phyloP scores from a whole-genome alignment of 352 stramenopile species.

The Albugo laibachii region DNA sequence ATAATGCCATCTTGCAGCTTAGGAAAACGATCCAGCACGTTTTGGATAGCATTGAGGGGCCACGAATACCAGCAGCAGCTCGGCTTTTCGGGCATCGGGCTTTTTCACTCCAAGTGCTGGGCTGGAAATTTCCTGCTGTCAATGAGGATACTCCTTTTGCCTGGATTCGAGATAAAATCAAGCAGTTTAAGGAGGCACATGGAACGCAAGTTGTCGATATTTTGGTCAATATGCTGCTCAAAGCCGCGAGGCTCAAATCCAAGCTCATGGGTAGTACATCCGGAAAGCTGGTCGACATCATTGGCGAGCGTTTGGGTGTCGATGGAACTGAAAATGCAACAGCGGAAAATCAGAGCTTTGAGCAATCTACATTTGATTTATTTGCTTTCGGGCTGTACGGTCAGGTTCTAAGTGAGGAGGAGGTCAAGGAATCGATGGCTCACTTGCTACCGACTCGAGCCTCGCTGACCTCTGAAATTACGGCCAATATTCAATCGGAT shows the following conservation, averaged over 20 bases:
- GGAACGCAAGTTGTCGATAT: conserved; percentile 36
- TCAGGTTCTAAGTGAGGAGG: no score
- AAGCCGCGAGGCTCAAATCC: conserved; percentile 1
- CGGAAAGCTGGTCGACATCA: conserved; percentile 1
- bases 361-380: no score
- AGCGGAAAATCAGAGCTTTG: no score
- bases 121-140: conserved; percentile 28
- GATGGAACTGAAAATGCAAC: no score
- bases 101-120: conserved; percentile 26
- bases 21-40: conserved; percentile 29
- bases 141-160: conserved; percentile 45
- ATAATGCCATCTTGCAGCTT: conserved; percentile 15
- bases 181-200: conserved; percentile 28
- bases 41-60: conserved; percentile 28
- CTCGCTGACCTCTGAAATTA: no score
- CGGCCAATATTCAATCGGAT: no score
- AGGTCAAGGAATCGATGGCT: no score
- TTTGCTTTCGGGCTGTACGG: no score
- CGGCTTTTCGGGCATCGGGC: conserved; percentile 30
- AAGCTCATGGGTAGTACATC: no score
- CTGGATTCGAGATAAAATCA: conserved; percentile 25
- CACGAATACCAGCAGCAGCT: conserved; percentile 27
- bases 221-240: conserved; percentile 21
- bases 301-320: not conserved
- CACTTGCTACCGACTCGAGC: no score